A percentile compares a stretch with the other conserved stretches of the same genome.
phyloP scores from a whole-genome alignment of 441 rosid genomes.

The Jatropha multifida region DNA sequence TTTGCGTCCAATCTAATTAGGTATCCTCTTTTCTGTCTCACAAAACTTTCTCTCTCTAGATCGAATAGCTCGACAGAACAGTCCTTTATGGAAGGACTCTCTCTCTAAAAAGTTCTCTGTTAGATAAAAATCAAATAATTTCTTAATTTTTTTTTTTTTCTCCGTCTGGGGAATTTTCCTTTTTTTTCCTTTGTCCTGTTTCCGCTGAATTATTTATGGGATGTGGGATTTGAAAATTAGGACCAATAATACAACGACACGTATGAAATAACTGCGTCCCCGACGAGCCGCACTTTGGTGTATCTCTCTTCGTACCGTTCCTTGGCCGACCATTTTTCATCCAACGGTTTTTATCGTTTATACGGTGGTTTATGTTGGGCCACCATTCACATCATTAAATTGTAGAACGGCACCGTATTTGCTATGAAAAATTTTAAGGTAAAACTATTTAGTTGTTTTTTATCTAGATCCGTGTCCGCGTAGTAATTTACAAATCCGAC shows the following conservation, averaged over 20 bases:
- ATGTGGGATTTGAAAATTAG: not conserved
- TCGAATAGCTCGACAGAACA: constrained; percentile 29
- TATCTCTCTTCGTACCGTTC: constrained; percentile 26
- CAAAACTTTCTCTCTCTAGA: constrained; percentile 21
- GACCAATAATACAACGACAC: constrained; percentile 30
- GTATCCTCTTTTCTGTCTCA: not conserved
- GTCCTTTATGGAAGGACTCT: not conserved
- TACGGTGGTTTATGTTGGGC: constrained; percentile 14
- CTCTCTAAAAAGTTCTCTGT: not conserved
- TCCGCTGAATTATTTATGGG: constrained; percentile 16
- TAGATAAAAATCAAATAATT: not conserved
- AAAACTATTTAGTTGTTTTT: too few species aligned
- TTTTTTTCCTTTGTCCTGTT: constrained; percentile 12
- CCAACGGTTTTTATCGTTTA: constrained; percentile 30
- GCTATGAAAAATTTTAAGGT: too few species aligned
- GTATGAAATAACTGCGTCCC: constrained; percentile 13
- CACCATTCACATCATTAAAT: not conserved
- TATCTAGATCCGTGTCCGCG: too few species aligned
- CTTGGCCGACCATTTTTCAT: constrained; percentile 33
- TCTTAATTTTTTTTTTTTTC: not conserved
- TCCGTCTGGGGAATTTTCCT: not conserved
- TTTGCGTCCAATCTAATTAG: not conserved
- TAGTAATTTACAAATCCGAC: too few species aligned
- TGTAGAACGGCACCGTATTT: not conserved
- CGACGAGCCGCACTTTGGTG: constrained; percentile 5